phyloP scores from a whole-genome alignment of 768 basidiomycete species.

The Tylopilus sp. region DNA sequence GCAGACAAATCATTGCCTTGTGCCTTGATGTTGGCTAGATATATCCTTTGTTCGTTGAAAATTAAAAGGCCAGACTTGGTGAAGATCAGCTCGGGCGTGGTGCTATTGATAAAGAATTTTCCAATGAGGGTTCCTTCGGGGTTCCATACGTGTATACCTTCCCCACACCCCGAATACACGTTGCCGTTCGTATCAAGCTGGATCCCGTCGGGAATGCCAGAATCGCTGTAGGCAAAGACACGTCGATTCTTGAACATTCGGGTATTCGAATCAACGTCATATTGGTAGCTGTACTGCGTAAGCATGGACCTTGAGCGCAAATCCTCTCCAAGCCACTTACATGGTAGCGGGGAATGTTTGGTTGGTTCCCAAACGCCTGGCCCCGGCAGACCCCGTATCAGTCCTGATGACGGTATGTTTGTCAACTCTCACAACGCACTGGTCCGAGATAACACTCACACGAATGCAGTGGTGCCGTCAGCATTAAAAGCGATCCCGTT shows the following conservation, averaged over 20 bases:
- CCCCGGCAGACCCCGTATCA: slow-evolving; percentile 33
- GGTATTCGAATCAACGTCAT: slow-evolving; percentile 57
- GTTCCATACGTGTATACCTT: slow-evolving; percentile 65
- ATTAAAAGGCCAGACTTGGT: slow-evolving; percentile 40
- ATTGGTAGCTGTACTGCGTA: slow-evolving; percentile 50
- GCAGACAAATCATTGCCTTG: slow-evolving; percentile 22
- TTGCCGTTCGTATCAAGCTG: slow-evolving; percentile 64
- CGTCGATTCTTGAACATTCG: slow-evolving; percentile 57
- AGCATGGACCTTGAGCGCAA: neutral
- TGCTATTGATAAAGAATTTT: slow-evolving; percentile 25
- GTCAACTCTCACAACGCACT: slow-evolving; percentile 4
- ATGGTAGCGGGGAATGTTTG: slow-evolving; percentile 66
- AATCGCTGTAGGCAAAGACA: slow-evolving; percentile 63
- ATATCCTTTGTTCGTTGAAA: slow-evolving; percentile 37
- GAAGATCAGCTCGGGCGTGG: slow-evolving; percentile 39
- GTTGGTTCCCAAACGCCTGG: slow-evolving; percentile 48
- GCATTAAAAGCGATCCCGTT: slow-evolving; percentile 74
- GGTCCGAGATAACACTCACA: slow-evolving; percentile 37
- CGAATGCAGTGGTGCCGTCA: slow-evolving; percentile 62
- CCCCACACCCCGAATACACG: slow-evolving; percentile 65
- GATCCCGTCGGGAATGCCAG: slow-evolving; percentile 66
- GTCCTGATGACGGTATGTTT: slow-evolving; percentile 22
- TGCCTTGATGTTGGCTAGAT: slow-evolving; percentile 35
- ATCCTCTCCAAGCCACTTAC: slow-evolving; percentile 36
- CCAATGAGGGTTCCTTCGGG: slow-evolving; percentile 47